Percentiles rank a stretch among this genome's conserved stretches.
These are phyloP conservation scores for Tagetes patula DNA, from an alignment of 129 eudicot species.

Conservation along the genomic window DNA sequence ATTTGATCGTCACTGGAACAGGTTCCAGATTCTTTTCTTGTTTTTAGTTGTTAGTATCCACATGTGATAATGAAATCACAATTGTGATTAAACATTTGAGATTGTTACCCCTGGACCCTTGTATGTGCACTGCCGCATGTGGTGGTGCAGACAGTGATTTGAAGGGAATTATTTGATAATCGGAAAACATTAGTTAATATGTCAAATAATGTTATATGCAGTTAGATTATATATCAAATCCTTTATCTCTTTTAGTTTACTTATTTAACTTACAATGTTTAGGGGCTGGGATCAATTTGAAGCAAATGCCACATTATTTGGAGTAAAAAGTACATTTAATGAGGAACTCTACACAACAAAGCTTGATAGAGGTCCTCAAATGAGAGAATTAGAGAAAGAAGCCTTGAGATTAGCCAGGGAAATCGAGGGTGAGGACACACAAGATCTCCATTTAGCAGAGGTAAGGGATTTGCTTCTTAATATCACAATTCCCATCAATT, in stretches of 20 bases:
- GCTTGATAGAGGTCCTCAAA: constrained; percentile 90
- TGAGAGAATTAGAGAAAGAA: constrained; percentile 76
- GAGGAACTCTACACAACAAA: constrained; percentile 96
- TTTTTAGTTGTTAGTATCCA: constrained; percentile 2
- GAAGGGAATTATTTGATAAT: constrained; percentile 2
- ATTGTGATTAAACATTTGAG: background rate
- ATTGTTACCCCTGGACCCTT: background rate
- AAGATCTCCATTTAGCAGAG: constrained; percentile 96
- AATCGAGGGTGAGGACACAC: constrained; percentile 89
- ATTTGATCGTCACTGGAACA: constrained; percentile 86
- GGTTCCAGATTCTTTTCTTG: constrained; percentile 41
- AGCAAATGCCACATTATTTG: constrained; percentile 85
- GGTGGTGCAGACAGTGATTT: background rate
- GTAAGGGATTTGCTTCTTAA: constrained; percentile 32
- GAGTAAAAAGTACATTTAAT: constrained; percentile 90
- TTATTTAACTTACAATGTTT: constrained; percentile 2
- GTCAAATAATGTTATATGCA: constrained; percentile 5
- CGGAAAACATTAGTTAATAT: background rate
- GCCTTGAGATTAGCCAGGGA: constrained; percentile 94
- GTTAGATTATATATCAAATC: background rate
- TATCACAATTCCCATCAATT: background rate
- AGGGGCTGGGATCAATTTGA: constrained; percentile 99
- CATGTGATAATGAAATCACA: constrained; percentile 9
- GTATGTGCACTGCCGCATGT: background rate
- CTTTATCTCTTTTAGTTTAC: constrained; percentile 8